phyloP scores from a whole-genome alignment of 768 basidiomycete genomes.

The Leccinum rimulosum region DNA sequence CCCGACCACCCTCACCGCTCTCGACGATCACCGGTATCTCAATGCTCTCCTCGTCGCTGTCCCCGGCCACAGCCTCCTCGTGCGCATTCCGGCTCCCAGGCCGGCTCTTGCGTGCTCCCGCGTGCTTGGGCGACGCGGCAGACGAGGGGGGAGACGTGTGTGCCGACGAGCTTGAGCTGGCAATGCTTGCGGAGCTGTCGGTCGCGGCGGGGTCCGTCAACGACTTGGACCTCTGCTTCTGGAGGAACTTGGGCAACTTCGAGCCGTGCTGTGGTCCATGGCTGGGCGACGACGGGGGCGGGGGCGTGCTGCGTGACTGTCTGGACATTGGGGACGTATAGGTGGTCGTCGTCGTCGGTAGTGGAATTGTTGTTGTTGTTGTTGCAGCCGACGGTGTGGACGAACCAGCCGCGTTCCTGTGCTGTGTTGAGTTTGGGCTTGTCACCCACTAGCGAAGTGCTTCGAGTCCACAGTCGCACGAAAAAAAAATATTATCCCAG shows the following conservation, averaged over 20 bases:
- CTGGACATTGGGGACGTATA: slow-evolving; percentile 41
- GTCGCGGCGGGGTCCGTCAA: slow-evolving; percentile 38
- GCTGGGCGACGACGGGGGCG: slow-evolving; percentile 42
- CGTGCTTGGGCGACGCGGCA: slow-evolving; percentile 27
- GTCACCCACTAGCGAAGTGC: neutral
- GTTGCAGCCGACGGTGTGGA: slow-evolving; percentile 21
- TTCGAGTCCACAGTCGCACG: slow-evolving; percentile 2
- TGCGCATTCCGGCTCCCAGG: slow-evolving; percentile 30
- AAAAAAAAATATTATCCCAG: neutral
- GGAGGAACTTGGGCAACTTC: slow-evolving; percentile 67
- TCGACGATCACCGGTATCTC: slow-evolving; percentile 70
- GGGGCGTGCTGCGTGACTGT: slow-evolving; percentile 42
- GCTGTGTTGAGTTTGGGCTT: slow-evolving; percentile 19
- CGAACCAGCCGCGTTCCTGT: slow-evolving; percentile 3
- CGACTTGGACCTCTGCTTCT: slow-evolving; percentile 59
- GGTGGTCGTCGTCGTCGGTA: neutral
- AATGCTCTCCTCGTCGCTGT: slow-evolving; percentile 34
- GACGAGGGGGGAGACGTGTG: slow-evolving; percentile 29
- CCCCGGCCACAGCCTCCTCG: slow-evolving; percentile 27
- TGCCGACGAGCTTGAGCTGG: slow-evolving; percentile 42
- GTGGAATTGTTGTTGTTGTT: slow-evolving; percentile 1
- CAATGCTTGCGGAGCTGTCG: slow-evolving; percentile 35
- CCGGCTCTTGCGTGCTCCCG: slow-evolving; percentile 32
- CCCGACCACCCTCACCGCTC: slow-evolving; percentile 48
- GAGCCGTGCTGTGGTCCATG: slow-evolving; percentile 39